phyloP scores from a whole-genome alignment of 352 stramenopile species.

The Globisporangium irregulare region DNA sequence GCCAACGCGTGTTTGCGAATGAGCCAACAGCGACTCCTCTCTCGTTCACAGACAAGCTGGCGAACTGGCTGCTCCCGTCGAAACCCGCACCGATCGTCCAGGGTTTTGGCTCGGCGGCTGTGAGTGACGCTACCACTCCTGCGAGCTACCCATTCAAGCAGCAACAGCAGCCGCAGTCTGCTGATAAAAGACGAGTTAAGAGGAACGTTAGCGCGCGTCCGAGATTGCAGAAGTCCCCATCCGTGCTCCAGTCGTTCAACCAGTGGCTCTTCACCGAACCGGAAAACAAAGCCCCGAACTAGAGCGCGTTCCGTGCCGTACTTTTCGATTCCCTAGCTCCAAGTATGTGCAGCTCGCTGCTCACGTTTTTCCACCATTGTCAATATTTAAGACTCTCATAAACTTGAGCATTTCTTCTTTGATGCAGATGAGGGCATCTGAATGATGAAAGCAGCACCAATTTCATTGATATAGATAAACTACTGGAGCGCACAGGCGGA shows the following conservation, averaged over 20 bases:
- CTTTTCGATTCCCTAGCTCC: not conserved
- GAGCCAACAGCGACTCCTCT: conserved; percentile 36
- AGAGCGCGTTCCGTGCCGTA: not conserved
- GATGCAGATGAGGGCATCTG: too few species aligned
- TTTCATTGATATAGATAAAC: not conserved
- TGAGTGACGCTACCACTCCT: not conserved
- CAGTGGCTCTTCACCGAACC: conserved; percentile 59
- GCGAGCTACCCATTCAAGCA: conserved; percentile 36
- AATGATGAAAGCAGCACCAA: not conserved
- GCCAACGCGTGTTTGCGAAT: conserved; percentile 34
- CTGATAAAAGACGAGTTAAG: conserved; percentile 7
- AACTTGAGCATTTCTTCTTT: too few species aligned
- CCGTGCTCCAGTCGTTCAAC: conserved; percentile 38
- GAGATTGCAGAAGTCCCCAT: conserved; percentile 25
- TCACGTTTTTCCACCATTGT: not conserved
- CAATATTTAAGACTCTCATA: conserved; percentile 5
- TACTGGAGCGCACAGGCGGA: not conserved
- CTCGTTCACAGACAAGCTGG: conserved; percentile 43
- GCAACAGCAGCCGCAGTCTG: not conserved
- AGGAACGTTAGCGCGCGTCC: conserved; percentile 9
- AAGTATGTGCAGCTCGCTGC: not conserved
- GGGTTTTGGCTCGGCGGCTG: not conserved
- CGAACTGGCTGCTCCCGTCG: conserved; percentile 55
- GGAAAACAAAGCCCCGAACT: conserved; percentile 32
- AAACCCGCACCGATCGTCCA: conserved; percentile 2